phyloP scores from a whole-genome alignment of 2,329 filamentous ascomycete genomes.

The Fusarium buxicola region DNA sequence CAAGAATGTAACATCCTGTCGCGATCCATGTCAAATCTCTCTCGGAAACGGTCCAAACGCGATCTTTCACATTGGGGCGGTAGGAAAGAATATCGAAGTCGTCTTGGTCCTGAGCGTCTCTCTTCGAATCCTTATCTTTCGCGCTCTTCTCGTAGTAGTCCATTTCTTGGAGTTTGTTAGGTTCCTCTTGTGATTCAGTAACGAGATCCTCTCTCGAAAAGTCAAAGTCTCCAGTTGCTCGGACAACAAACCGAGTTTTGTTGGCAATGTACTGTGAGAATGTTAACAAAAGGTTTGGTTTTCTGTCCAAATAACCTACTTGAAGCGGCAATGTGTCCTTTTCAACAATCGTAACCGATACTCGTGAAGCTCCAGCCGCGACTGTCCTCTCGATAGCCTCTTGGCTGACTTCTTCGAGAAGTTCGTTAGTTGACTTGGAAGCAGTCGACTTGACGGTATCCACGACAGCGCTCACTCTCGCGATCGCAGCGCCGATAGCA shows the following conservation, averaged over 20 bases:
- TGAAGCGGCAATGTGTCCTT: slow-evolving; percentile 66
- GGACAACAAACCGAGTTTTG: slow-evolving; percentile 68
- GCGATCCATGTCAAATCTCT: slow-evolving; percentile 68
- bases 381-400: slow-evolving; percentile 59
- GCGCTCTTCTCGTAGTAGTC: slow-evolving; percentile 35
- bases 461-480: slow-evolving; percentile 66
- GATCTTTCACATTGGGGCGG: slow-evolving; percentile 60
- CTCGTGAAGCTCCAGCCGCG: slow-evolving; percentile 57
- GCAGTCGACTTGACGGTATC: slow-evolving; percentile 64
- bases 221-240: slow-evolving; percentile 70
- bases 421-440: slow-evolving; percentile 51
- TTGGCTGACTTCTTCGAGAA: slow-evolving; percentile 53
- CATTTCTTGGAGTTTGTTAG: slow-evolving; percentile 29
- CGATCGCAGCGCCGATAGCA: slow-evolving; percentile 73
- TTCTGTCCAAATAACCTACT: slow-evolving; percentile 43
- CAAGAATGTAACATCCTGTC: slow-evolving; percentile 70
- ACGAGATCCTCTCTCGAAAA: slow-evolving; percentile 41
- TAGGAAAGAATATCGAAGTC: slow-evolving; percentile 56
- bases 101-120: slow-evolving; percentile 13
- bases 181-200: slow-evolving; percentile 6
- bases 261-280: slow-evolving; percentile 59
- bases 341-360: slow-evolving; percentile 62
- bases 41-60: slow-evolving; percentile 68
- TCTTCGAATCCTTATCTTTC: background rate
- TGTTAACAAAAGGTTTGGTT: slow-evolving; percentile 5